Evolutionary conservation across 352 stramenopile species (phyloP), one percentile per base, ranked within the genome.

Genomic region (Pythium dissotocum): DNA sequence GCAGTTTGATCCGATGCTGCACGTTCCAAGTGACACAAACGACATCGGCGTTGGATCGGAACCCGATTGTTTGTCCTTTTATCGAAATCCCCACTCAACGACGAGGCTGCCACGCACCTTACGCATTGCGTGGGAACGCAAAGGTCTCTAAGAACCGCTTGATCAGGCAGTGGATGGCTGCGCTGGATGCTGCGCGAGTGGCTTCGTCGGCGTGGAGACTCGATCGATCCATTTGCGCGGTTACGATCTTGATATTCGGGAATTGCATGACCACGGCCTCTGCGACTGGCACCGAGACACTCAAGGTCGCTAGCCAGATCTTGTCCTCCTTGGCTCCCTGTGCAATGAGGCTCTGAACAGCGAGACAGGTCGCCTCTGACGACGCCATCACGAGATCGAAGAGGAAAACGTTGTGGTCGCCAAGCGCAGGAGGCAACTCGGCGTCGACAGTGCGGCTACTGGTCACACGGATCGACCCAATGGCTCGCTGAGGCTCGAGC

Each of bases 331-430:
- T 69, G 13, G 70, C 77, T 0, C 79, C 77, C 9, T 73, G 69
- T 21, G 67, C 71, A 21, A 77, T 64, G 30, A 83, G 61, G 35
- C 44, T 49, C 21, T 64, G 48, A 4, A 87, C 63, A 4, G 77
- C 77, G 1, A 69, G 58, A 18, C 70, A 68, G 18, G 82, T 65
- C 12, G 67, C 61, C 2, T 82, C 61, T 0, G 69, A 35, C 0
- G 67, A 75, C n/a, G 70, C 67, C n/a, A 78, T 64, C 5, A 77
- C 75, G 12, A 79, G 59, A 38, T 82, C 79, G 32, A 84, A 65
- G 14, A 87, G 46, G 33, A 87, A 80, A 0, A 87, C 75, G 48
- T 82, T 84, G 65, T 85, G 79, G 63, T 73, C 76, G 55, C 73
- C 66, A 13, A 87, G 63, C 38, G 62, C 76, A 42, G 60, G 38